phyloP scores from a whole-genome alignment of 23 red algal species.

The Gracilaria vermiculophylla region DNA sequence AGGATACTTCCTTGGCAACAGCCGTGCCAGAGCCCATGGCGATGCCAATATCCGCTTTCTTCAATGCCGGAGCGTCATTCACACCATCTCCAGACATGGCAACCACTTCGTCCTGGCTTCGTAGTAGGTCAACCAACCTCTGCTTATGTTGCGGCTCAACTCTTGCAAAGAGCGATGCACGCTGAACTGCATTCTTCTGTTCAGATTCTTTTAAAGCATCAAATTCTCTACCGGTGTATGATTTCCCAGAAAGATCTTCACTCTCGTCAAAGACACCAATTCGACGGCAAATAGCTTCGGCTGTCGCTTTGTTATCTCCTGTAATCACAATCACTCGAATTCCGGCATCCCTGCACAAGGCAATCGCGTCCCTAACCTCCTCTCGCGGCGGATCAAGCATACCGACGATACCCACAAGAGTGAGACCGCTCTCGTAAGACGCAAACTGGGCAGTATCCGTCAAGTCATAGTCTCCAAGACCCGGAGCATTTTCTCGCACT shows the following conservation, averaged over 20 bases:
- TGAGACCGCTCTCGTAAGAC: constrained; percentile 76
- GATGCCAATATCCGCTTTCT: constrained; percentile 96
- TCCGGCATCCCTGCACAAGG: constrained; percentile 72
- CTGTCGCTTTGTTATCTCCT: constrained; percentile 94
- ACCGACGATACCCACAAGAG: constrained; percentile 91
- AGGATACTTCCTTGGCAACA: constrained; percentile 88
- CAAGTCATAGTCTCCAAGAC: constrained; percentile 79
- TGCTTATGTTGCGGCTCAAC: constrained; percentile 94
- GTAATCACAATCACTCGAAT: constrained; percentile 98
- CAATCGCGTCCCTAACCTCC: constrained; percentile 83
- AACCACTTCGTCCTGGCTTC: constrained; percentile 81
- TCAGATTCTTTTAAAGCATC: constrained; percentile 63
- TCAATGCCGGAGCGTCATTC: constrained; percentile 96
- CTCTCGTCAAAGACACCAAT: constrained; percentile 87
- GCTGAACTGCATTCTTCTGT: constrained; percentile 52
- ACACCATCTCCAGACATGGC: constrained; percentile 99
- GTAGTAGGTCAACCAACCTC: constrained; percentile 79
- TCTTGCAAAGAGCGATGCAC: constrained; percentile 82
- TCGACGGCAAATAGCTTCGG: constrained; percentile 79
- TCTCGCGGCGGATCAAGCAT: constrained; percentile 97
- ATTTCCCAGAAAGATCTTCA: constrained; percentile 76
- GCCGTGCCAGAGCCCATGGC: constrained; percentile 97
- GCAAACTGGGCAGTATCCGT: constrained; percentile 74
- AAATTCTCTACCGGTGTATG: constrained; percentile 85
- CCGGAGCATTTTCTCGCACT: constrained; percentile 64